phyloP scores from a whole-genome alignment of 345 rosid genomes.

The Garcia nutans region DNA sequence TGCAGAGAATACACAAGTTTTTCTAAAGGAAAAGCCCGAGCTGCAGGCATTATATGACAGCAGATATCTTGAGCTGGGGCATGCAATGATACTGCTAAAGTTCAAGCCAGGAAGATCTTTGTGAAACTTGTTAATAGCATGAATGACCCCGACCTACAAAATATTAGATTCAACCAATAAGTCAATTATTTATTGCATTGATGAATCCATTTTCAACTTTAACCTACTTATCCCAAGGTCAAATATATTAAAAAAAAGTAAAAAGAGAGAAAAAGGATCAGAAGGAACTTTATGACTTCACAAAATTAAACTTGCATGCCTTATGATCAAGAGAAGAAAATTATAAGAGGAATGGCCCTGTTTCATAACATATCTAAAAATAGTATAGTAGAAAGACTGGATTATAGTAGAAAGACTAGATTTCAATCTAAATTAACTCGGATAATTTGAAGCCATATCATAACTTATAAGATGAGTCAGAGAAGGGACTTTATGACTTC shows the following conservation, averaged over 20 bases:
- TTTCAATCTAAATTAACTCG: not conserved
- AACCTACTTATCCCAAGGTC: not conserved
- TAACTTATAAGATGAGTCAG: not conserved
- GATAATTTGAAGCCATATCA: not conserved
- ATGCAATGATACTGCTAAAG: slow-evolving; percentile 95
- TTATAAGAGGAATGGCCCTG: not conserved
- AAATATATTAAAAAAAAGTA: not conserved
- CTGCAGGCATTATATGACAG: slow-evolving; percentile 97
- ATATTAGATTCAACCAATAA: slow-evolving; percentile 22
- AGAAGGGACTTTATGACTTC: not conserved
- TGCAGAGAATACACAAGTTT: slow-evolving; percentile 82
- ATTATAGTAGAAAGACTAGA: too few relatives aligned
- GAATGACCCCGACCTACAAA: slow-evolving; percentile 85
- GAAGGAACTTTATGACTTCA: not conserved
- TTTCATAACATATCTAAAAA: not conserved
- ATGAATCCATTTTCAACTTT: not conserved
- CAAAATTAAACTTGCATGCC: not conserved
- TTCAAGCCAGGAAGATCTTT: slow-evolving; percentile 86
- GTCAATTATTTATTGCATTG: slow-evolving; percentile 16
- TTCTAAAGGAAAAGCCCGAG: slow-evolving; percentile 92
- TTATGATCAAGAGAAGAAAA: not conserved
- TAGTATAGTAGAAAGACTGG: not conserved
- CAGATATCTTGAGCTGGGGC: slow-evolving; percentile 96
- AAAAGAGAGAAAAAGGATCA: not conserved
- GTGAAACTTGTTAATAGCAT: slow-evolving; percentile 89